These are phyloP conservation scores for Epichloe elymi DNA, from an alignment of 2,329 filamentous ascomycete species.

Conservation along the genomic window DNA sequence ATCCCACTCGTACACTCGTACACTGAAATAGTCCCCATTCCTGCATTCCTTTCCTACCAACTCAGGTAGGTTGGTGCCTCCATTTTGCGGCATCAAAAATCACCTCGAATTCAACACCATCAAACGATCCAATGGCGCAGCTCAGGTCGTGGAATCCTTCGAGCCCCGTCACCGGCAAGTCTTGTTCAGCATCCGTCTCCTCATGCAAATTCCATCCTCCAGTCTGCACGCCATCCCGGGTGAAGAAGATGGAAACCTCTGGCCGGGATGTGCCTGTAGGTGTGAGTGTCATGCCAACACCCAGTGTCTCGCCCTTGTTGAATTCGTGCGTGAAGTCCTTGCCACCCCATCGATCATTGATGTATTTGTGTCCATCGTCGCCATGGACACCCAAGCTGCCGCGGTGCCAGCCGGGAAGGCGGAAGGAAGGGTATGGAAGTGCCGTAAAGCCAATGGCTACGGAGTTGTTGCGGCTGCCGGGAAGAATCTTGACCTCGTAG, in stretches of 20 bases:
- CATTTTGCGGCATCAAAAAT: slow-evolving; percentile 47
- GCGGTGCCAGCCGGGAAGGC: slow-evolving; percentile 71
- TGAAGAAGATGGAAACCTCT: slow-evolving; percentile 47
- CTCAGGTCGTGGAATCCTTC: slow-evolving; percentile 60
- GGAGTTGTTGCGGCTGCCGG: slow-evolving; percentile 30
- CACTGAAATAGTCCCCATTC: no score
- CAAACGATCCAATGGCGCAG: slow-evolving; percentile 58
- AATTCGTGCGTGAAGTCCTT: slow-evolving; percentile 54
- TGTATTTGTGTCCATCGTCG: slow-evolving; percentile 64
- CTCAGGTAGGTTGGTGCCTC: slow-evolving; percentile 28
- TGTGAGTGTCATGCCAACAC: slow-evolving; percentile 55
- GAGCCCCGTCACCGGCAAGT: slow-evolving; percentile 50
- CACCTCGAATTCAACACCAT: slow-evolving; percentile 54
- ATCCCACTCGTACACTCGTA: no score
- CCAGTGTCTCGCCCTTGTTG: slow-evolving; percentile 50
- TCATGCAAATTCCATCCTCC: slow-evolving; percentile 63
- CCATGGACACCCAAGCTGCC: slow-evolving; percentile 64
- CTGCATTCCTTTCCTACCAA: no score
- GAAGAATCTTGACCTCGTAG: slow-evolving; percentile 53
- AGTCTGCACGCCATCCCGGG: slow-evolving; percentile 45
- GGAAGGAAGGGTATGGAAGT: slow-evolving; percentile 63
- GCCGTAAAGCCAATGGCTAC: slow-evolving; percentile 60
- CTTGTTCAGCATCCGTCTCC: slow-evolving; percentile 51
- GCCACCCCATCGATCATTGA: slow-evolving; percentile 65
- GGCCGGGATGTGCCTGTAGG: slow-evolving; percentile 17